Base-by-base conservation (phyloP, 179 eudicot species). In the Drosera spatulata region DNA sequence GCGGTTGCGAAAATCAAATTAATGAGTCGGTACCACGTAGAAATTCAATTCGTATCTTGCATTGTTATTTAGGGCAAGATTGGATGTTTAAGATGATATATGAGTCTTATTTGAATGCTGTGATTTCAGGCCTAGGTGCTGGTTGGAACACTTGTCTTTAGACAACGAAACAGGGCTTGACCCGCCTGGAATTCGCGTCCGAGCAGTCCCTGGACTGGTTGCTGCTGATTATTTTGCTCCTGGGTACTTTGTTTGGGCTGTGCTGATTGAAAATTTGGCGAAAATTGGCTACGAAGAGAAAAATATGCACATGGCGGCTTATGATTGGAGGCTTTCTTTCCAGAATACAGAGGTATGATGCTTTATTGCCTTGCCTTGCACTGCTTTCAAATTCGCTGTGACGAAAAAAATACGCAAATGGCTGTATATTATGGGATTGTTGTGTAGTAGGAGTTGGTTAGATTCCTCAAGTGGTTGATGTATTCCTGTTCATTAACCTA, bases 301-400 rank as follows among this genome's bases (percentile, higher is more conserved):
- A 68, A 83, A 75, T 50, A 72, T 83, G 79, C 68, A 80, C 40
- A 77, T 83, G 88, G 82, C 82, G 57, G 77, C 84, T 10, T 83
- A 80, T 67, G 88, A 83, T 60, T 83, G 88, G 82, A 77, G 88
- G 57, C 69, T 83, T 4, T 83, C 88, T 47, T 83, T 83, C 55
- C 88, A 83, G 57, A 80, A 80, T 57, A 80, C 82, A 7, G 82
- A 80, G 88, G 84, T 77, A 73, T 11, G 33, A 22, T 22, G 33
- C 14, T 22, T 51, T 22, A 55, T 9, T 22, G 58, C 58, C 14
- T 11, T 12, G 7, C 55, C 33, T 52, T n/a, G 14, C 6, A 5
- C 39, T 56, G 59, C 8, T 22, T 22, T 22, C 33, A 22, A 22
- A 22, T 22, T 22, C 33, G 33, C 33, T 22, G 33, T 22, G 33